Base-by-base conservation (phyloP, 805 yeast species). In the Candida ortonii region DNA sequence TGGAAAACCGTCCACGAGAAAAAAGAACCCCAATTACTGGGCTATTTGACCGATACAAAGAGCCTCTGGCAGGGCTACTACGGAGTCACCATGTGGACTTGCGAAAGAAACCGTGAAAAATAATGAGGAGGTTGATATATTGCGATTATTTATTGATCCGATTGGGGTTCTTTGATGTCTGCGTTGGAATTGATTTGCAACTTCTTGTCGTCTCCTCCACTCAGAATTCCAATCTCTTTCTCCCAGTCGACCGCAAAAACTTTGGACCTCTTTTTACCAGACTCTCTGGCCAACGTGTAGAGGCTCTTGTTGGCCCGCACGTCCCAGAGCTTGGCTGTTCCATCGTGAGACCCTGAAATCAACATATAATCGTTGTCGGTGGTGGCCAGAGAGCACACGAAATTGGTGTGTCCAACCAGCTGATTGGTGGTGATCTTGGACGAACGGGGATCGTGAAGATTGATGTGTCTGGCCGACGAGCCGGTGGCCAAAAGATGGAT, bases 401-500 rank as follows among this genome's bases (percentile, higher is more conserved):
- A 89, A 62, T 89, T 90, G 27, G 82, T 76, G 59, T 93, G 98
- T 5, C 98, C 98, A 30, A 77, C 68, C 34, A 93, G 71, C 60
- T 88, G 94, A 29, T 71, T 66, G 35, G 75, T 79, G 38, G 80
- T 81, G 11, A 78, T 71, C 24, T 81, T 72, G 6, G 78, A 71
- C 2, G 81, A 70, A 57, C 98, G 76, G 28, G 97, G 97, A 59
- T 93, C 98, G 54, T 87, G 95, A 42, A 93, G 68, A 35, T 88
- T 81, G 44, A 93, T 89, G 61, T 93, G 97, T 62, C 98, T 82
- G n/a, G 97, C 97, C 9, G 96, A 82, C 1, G 97, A 87, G n/a
- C 98, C 98, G 38, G 90, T 77, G 7, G 89, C 95, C 19, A 93
- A 63, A 36, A 93, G 66, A 43, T 84, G 76, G 34, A 80, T 65